Base-by-base conservation (phyloP, 345 rosid species). In the Hibiscus mutabilis region DNA sequence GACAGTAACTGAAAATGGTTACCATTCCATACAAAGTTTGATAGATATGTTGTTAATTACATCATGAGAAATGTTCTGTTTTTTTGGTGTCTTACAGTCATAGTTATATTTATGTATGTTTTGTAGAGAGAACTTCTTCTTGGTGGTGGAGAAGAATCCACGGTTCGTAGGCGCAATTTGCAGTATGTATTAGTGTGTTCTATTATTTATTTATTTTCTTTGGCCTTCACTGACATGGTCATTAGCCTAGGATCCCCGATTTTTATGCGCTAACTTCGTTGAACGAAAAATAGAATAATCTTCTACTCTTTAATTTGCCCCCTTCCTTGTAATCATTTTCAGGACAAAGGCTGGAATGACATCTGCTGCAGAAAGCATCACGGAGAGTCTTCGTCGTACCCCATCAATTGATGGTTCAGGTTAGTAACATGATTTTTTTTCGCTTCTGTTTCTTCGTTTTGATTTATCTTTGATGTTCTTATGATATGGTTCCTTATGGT, bases 341-440 rank as follows among this genome's bases (percentile, higher is more conserved):
- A 95, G 99, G 87, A 90, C 97, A 42, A 92, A 92, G 79, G 96
- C 89, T 73, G 99, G 99, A 64, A 86, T 95, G 90, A 88, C 92
- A 69, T 92, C 96, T 56, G 97, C 96, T 72, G 93, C 99, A 63
- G 99, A 92, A 81, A 90, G 93, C 84, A 90, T 95, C 78, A 95
- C 97, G 3, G 99, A 95, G 58, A 95, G 99, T 80, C 97, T 95
- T 69, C 89, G 97, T 42, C 93, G 97, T 3, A 85, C 96, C 44
- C 44, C 93, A 94, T 46, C 97, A 92, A 75, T 82, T 95, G 68
- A 92, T 95, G 99, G 96, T 92, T 81, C 97, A 95, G 91, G 98
- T 91, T 69, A 64, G 82, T 64, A 73, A 60, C 67, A 14, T 56
- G 25, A 21, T 19, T 31, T 46, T 19, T 19, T 56, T 64, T 52